phyloP scores from a whole-genome alignment of 164 flowering plant species.

The Vitis labrusca region DNA sequence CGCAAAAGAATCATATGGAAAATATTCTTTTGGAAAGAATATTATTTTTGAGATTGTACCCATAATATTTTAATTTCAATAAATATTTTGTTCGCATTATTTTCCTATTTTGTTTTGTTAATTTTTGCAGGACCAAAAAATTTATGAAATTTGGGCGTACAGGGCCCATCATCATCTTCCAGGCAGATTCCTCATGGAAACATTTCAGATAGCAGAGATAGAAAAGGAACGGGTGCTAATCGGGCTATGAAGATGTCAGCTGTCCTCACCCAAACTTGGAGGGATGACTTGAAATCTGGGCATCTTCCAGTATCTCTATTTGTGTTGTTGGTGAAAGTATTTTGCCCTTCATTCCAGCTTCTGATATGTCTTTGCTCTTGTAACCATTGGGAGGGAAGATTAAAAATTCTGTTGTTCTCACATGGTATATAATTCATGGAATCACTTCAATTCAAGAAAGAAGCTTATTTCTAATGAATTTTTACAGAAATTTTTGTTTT shows the following conservation, averaged over 20 bases:
- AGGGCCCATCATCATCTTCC: slow-evolving; percentile 40
- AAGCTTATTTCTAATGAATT: no score
- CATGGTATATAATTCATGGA: no score
- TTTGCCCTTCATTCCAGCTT: slow-evolving; percentile 41
- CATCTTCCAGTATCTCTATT: slow-evolving; percentile 39
- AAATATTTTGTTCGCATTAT: no score
- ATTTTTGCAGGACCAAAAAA: no score
- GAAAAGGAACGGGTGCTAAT: slow-evolving; percentile 30
- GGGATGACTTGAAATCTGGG: slow-evolving; percentile 66
- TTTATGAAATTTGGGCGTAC: no score
- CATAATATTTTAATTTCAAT: no score
- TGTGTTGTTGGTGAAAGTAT: slow-evolving; percentile 44
- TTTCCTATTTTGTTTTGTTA: no score
- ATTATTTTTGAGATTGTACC: no score
- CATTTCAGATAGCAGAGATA: slow-evolving; percentile 27
- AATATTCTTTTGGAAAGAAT: no score
- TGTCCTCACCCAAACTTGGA: slow-evolving; percentile 60
- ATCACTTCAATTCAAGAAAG: neutral
- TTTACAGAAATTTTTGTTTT: no score
- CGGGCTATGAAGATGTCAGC: slow-evolving; percentile 37
- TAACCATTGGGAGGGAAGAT: slow-evolving; percentile 2
- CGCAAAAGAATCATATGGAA: no score
- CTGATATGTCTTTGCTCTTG: slow-evolving; percentile 46
- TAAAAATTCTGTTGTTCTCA: no score
- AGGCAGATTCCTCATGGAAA: slow-evolving; percentile 29